phyloP scores from a whole-genome alignment of 2,329 filamentous ascomycete genomes.

The Ascochyta viciae-villosae region DNA sequence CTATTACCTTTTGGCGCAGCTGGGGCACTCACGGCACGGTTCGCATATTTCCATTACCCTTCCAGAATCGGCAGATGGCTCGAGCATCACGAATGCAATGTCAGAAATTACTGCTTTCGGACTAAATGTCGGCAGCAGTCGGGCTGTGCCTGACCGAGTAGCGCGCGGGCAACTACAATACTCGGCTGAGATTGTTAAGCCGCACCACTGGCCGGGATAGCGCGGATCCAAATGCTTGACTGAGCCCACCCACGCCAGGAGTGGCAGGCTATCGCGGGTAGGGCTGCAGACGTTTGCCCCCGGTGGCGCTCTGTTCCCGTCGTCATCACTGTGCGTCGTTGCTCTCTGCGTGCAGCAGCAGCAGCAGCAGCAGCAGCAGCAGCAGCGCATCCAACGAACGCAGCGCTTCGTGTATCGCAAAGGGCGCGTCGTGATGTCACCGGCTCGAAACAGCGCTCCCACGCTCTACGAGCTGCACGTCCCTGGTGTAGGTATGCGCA shows the following conservation, averaged over 20 bases:
- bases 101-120: slow-evolving; percentile 25
- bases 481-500: slow-evolving; percentile 22
- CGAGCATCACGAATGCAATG: slow-evolving; percentile 12
- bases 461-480: slow-evolving; percentile 24
- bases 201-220: slow-evolving; percentile 27
- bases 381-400: neutral
- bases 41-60: slow-evolving; percentile 15
- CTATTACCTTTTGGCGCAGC: slow-evolving; percentile 3
- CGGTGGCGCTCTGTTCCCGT: slow-evolving; percentile 1
- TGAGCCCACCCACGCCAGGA: slow-evolving; percentile 13
- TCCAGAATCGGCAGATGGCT: slow-evolving; percentile 20
- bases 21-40: neutral
- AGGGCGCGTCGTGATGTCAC: slow-evolving; percentile 6
- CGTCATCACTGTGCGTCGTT: slow-evolving; percentile 9
- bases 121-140: slow-evolving; percentile 23
- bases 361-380: neutral
- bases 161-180: slow-evolving; percentile 13
- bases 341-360: neutral
- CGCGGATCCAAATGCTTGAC: slow-evolving; percentile 32
- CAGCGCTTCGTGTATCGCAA: neutral
- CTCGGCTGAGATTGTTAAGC: slow-evolving; percentile 29
- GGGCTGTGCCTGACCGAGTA: slow-evolving; percentile 15
- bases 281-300: slow-evolving; percentile 15
- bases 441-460: slow-evolving; percentile 5
- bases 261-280: slow-evolving; percentile 12